Conservation (phyloP, 202 grass and related monocot genomes). For the Brachypodium distachyon region DNA sequence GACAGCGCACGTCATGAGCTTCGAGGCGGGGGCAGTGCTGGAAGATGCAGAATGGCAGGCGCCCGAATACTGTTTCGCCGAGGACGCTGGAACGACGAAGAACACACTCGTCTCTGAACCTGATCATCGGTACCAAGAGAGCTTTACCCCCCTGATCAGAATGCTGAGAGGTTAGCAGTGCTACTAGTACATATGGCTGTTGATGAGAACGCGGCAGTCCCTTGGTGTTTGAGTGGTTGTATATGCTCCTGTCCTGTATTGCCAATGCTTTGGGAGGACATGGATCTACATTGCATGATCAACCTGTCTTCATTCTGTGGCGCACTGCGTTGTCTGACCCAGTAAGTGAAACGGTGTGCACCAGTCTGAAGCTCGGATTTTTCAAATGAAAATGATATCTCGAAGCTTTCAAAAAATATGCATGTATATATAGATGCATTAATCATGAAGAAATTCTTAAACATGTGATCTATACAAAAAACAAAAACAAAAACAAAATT, state of each 20-base stretch:
- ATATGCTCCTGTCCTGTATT: background rate
- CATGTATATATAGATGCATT: too few species aligned
- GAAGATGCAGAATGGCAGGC: slow-evolving; percentile 63
- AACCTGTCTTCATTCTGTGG: background rate
- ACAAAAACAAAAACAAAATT: too few species aligned
- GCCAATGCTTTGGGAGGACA: background rate
- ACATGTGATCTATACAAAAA: too few species aligned
- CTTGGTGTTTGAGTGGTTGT: background rate
- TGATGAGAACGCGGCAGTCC: background rate
- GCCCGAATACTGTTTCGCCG: slow-evolving; percentile 47
- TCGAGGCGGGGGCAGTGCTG: slow-evolving; percentile 45
- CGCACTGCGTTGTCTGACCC: background rate
- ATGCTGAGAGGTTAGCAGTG: background rate
- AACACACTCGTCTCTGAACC: background rate
- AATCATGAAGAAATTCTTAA: too few species aligned
- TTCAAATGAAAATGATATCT: too few species aligned
- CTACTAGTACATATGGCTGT: too few species aligned
- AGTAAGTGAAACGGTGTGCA: background rate
- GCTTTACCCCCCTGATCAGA: slow-evolving; percentile 1
- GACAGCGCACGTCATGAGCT: slow-evolving; percentile 45
- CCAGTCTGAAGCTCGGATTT: too few species aligned
- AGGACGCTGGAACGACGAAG: background rate
- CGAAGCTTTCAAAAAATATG: too few species aligned
- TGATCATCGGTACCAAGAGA: background rate
- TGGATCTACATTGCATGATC: background rate